Evolutionary conservation across 1,284 basidiomycete genomes (phyloP).

Genomic region (Malassezia psittaci): DNA sequence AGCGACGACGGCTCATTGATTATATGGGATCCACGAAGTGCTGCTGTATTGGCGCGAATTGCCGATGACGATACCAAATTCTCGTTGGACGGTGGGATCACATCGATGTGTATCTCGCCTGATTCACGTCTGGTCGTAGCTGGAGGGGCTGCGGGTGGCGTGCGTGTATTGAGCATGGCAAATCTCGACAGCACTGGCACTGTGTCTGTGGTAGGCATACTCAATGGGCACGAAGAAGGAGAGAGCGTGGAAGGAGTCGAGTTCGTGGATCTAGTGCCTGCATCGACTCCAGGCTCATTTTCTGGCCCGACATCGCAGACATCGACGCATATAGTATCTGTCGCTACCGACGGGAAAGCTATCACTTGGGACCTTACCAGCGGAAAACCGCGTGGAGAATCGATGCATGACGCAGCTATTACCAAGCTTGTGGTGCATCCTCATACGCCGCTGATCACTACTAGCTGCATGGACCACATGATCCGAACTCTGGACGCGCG

Average conservation of each 20-base stretch:
- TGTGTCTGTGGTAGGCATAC: conserved; percentile 67
- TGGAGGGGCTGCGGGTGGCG: conserved; percentile 69
- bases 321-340: conserved; percentile 62
- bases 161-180: conserved; percentile 72
- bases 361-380: conserved; percentile 87
- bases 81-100: conserved; percentile 63
- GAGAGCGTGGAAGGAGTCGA: conserved; percentile 81
- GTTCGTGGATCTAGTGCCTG: conserved; percentile 67
- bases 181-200: conserved; percentile 50
- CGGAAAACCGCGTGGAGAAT: conserved; percentile 30
- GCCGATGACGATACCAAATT: conserved; percentile 50
- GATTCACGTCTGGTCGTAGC: conserved; percentile 61
- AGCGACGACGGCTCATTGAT: conserved; percentile 74
- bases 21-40: conserved; percentile 78
- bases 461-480: conserved; percentile 62
- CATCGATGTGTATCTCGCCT: conserved; percentile 71
- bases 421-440: conserved; percentile 55
- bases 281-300: conserved; percentile 42
- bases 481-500: conserved; percentile 87
- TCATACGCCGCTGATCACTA: conserved; percentile 66
- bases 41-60: conserved; percentile 70
- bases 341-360: conserved; percentile 83
- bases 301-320: conserved; percentile 53
- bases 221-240: conserved; percentile 74
- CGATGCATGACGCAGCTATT: conserved; percentile 24